Conservation (phyloP, 495 filamentous ascomycete species). For the Astrocystis sublimbata region DNA sequence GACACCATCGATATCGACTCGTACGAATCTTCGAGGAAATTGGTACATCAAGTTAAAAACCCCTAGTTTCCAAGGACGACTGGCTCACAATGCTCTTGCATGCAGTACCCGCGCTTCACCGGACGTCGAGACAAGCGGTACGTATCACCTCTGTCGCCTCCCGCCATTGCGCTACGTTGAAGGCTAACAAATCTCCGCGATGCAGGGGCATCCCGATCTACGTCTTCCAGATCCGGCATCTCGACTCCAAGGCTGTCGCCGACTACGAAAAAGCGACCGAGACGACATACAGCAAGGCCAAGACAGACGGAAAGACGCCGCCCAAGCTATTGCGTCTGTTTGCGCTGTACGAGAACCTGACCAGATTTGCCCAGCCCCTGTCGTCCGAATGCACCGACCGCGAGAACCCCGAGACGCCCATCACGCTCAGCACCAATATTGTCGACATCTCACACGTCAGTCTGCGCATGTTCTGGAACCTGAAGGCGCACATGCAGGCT, state of each 20-base stretch:
- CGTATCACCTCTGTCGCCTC: background rate
- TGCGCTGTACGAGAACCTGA: conserved; percentile 85
- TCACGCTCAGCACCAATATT: conserved; percentile 86
- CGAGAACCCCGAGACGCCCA: conserved; percentile 70
- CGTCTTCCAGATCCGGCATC: conserved; percentile 79
- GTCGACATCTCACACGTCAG: conserved; percentile 84
- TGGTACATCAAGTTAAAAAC: conserved; percentile 57
- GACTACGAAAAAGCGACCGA: conserved; percentile 66
- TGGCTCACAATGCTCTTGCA: conserved; percentile 12
- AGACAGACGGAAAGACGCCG: conserved; percentile 61
- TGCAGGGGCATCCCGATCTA: conserved; percentile 82
- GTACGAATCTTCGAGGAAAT: conserved; percentile 72
- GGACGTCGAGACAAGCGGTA: conserved; percentile 73
- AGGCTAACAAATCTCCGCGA: conserved; percentile 1
- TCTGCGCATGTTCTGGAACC: conserved; percentile 89
- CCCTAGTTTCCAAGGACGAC: background rate
- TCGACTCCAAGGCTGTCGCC: conserved; percentile 76
- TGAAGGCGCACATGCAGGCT: conserved; percentile 90
- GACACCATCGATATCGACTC: conserved; percentile 78
- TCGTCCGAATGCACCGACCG: conserved; percentile 70
- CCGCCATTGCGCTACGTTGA: background rate
- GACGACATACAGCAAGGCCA: conserved; percentile 53
- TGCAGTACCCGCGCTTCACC: conserved; percentile 89
- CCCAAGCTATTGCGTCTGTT: conserved; percentile 76
- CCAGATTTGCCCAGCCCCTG: conserved; percentile 81